Conservation (phyloP, 768 basidiomycete species). For the Pleurotus citrinopileatus region DNA sequence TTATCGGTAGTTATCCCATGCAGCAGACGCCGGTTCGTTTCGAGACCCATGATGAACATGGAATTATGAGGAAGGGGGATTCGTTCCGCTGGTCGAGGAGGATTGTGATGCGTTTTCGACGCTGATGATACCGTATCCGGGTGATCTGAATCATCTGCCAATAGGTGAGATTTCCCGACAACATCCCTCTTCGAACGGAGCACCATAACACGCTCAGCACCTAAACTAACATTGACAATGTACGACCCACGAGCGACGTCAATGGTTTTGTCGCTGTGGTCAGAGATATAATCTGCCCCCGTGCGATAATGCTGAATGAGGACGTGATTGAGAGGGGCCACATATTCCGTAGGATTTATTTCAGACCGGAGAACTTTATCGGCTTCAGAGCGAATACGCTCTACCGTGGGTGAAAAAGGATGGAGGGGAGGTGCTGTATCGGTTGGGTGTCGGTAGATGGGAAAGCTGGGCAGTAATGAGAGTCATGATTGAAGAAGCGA, state of each 20-base stretch:
- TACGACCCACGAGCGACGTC: conserved; percentile 72
- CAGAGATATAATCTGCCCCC: conserved; percentile 81
- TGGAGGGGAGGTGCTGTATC: conserved; percentile 71
- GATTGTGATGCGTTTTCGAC: background rate
- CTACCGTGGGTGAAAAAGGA: conserved; percentile 68
- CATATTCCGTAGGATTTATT: background rate
- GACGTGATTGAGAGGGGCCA: conserved; percentile 77
- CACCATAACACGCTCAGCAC: conserved; percentile 75
- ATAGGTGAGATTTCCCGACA: conserved; percentile 14
- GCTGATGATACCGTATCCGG: background rate
- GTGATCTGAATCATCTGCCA: conserved; percentile 10
- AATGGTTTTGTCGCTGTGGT: conserved; percentile 86
- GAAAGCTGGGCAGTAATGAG: conserved; percentile 42
- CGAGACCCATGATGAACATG: conserved; percentile 75
- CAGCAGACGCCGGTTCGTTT: conserved; percentile 72
- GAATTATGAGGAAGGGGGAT: conserved; percentile 79
- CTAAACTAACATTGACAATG: conserved; percentile 80
- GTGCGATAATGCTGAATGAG: conserved; percentile 80
- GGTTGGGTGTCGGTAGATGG: conserved; percentile 80
- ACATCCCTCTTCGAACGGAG: conserved; percentile 62
- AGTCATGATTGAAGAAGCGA: background rate
- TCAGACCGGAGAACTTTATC: conserved; percentile 41
- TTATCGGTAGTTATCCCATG: conserved; percentile 80
- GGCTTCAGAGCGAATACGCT: conserved; percentile 59
- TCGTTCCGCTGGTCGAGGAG: conserved; percentile 45